A percentile compares a stretch with the other conserved stretches of the same genome.
Conservation (phyloP, 2,329 filamentous ascomycete species). For the Drechslerella stenobrocha region DNA sequence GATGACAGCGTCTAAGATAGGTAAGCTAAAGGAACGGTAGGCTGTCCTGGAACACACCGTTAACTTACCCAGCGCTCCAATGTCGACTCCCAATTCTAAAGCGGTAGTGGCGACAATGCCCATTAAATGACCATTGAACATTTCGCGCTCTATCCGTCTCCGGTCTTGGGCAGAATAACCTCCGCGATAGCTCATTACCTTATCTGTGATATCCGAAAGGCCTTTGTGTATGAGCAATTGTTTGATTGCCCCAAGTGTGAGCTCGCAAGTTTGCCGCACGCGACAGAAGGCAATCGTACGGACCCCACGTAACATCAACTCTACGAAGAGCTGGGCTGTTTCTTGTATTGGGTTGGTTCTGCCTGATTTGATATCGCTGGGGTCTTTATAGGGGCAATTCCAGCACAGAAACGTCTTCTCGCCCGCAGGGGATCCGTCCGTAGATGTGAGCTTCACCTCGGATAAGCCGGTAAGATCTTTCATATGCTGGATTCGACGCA, state of each 20-base stretch:
- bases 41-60: background rate
- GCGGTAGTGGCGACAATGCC: conserved; percentile 94
- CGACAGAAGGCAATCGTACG: conserved; percentile 91
- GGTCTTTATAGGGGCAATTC: conserved; percentile 95
- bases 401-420: conserved; percentile 95
- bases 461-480: conserved; percentile 88
- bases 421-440: conserved; percentile 88
- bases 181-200: conserved; percentile 94
- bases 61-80: conserved; percentile 68
- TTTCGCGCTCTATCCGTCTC: conserved; percentile 84
- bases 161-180: conserved; percentile 92
- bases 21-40: background rate
- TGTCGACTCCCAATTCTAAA: conserved; percentile 90
- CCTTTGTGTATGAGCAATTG: conserved; percentile 74
- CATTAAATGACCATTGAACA: conserved; percentile 93
- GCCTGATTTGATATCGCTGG: conserved; percentile 80
- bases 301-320: conserved; percentile 83
- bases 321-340: conserved; percentile 86
- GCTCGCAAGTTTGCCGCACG: conserved; percentile 84
- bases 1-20: conserved; percentile 74
- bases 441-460: conserved; percentile 78
- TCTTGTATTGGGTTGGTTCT: conserved; percentile 80
- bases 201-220: conserved; percentile 70
- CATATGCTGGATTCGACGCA: conserved; percentile 69
- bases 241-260: conserved; percentile 76